phyloP scores from a whole-genome alignment of 2,329 filamentous ascomycete genomes.

The Aspergillus sp. region DNA sequence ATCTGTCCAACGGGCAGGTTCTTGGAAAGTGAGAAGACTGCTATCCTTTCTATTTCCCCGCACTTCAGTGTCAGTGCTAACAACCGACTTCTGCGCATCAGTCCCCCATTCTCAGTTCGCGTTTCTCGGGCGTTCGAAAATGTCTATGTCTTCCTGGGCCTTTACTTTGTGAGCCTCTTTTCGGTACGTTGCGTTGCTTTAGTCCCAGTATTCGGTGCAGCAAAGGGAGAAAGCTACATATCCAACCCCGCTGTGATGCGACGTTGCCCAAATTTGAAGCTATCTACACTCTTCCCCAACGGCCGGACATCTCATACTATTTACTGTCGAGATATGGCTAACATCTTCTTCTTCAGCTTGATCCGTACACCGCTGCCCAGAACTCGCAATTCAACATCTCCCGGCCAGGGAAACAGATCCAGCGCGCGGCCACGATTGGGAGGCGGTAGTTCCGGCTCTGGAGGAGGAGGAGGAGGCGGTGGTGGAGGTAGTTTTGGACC shows the following conservation, averaged over 20 bases:
- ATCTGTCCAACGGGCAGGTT: constrained; percentile 37
- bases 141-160: constrained; percentile 44
- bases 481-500: constrained; percentile 19
- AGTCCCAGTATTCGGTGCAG: neutral
- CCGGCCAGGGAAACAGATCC: constrained; percentile 20
- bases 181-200: constrained; percentile 31
- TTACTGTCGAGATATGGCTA: constrained; percentile 5
- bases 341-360: constrained; percentile 30
- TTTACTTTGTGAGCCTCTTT: constrained; percentile 47
- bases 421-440: constrained; percentile 21
- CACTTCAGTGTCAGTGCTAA: constrained; percentile 2
- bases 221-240: too few relatives aligned
- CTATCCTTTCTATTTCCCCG: neutral
- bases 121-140: constrained; percentile 36
- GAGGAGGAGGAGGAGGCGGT: constrained; percentile 26
- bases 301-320: neutral
- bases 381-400: constrained; percentile 42
- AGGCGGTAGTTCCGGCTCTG: constrained; percentile 13
- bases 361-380: constrained; percentile 42
- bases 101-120: constrained; percentile 42
- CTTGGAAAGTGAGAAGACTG: constrained; percentile 26
- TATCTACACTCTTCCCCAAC: too few relatives aligned
- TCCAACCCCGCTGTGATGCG: too few relatives aligned
- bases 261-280: too few relatives aligned
- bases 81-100: constrained; percentile 13